Evolutionary conservation across 2,329 filamentous ascomycete species (phyloP).

Genomic region (Trichoderma asperellum): DNA sequence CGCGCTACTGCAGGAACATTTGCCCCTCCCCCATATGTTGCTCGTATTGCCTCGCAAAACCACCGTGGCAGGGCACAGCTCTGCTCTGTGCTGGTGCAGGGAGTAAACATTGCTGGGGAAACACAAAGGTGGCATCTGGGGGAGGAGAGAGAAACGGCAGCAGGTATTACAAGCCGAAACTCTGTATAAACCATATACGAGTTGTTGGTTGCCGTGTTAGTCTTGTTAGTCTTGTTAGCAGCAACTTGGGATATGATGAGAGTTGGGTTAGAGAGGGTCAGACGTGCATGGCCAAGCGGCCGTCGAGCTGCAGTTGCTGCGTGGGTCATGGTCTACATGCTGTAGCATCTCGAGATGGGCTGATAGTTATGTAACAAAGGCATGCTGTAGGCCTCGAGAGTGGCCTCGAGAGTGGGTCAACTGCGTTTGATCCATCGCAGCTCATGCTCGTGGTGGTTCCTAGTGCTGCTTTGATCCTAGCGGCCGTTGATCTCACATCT

Average conservation of each 20-base stretch:
- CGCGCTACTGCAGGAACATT: conserved; percentile 29
- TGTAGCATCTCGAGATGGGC: not conserved
- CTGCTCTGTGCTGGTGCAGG: not conserved
- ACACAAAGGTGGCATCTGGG: not conserved
- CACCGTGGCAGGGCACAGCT: not conserved
- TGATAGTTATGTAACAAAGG: not conserved
- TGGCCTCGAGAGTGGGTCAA: not conserved
- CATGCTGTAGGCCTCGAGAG: not conserved
- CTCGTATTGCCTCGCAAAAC: not conserved
- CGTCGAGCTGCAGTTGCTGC: conserved; percentile 5
- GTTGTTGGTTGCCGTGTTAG: not conserved
- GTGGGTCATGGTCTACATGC: not conserved
- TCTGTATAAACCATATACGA: not conserved
- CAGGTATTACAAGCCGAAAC: not conserved
- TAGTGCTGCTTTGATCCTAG: not conserved
- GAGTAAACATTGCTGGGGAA: not conserved
- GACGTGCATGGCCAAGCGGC: conserved; percentile 13
- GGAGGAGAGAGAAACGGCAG: too few relatives aligned
- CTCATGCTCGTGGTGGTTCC: not conserved
- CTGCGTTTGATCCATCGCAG: not conserved
- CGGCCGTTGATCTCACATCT: conserved; percentile 1
- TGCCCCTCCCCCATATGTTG: not conserved
- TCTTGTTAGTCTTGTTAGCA: not conserved
- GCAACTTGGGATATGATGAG: not conserved
- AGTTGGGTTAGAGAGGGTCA: not conserved